Base-by-base conservation (phyloP, 805 yeast genomes). In the Wickerhamomyces canadensis region DNA sequence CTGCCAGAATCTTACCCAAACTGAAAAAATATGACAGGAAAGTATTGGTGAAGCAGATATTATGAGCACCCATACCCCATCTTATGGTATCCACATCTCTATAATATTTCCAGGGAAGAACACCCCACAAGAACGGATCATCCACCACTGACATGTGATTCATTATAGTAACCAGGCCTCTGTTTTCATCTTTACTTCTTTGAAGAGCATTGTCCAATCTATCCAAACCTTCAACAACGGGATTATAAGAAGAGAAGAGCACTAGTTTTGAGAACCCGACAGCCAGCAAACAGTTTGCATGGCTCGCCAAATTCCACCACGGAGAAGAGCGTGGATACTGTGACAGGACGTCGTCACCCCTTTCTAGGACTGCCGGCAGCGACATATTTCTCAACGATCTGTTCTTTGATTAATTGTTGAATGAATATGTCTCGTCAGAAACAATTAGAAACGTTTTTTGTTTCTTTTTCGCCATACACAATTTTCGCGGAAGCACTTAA, bases 11-110 rank as follows among this genome's bases (percentile, higher is more conserved):
- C 60, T 89, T 89, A 3, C 98, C 98, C 42, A 87, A 60, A 19
- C 88, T 77, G 65, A 91, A 91, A 55, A 87, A 89, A 16, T 54
- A 68, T 8, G 78, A 60, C 3, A 72, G 56, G 4, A 68, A 49
- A 19, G 59, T 61, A 42, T 65, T 74, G 18, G 77, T 72, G 60
- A 93, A 91, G 56, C 98, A 91, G 27, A 91, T 76, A 57, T 93
- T 89, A 35, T 81, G 76, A 10, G 98, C 98, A 0, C 95, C 98
- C 38, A 93, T 67, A 5, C 96, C 89, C 98, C 98, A 91, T 52
- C 98, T 70, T 37, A 87, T 76, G 36, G 75, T 72, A 44, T 78
- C 83, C 14, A 84, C 62, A 38, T 77, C 74, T 12, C 65, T 59
- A 48, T 76, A 83, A 48, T 74, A 75, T 27, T 76, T 68, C 74